These are phyloP conservation scores for Cynanchum wilfordii DNA, from an alignment of 257 asterid genomes.

Conservation along the genomic window DNA sequence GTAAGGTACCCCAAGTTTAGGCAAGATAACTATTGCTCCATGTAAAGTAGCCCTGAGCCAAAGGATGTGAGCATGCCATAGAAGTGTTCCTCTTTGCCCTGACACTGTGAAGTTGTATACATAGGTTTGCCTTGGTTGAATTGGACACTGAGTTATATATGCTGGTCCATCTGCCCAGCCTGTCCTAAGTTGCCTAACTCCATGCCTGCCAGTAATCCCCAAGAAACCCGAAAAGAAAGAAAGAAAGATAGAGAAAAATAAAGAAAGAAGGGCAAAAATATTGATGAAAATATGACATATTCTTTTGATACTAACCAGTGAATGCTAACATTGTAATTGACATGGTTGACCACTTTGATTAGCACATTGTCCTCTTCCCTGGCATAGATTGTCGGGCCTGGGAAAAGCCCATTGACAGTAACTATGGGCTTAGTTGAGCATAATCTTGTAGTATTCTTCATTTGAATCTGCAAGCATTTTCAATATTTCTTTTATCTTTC, in stretches of 20 bases:
- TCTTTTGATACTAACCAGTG: conserved; percentile 37
- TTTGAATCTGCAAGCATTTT: conserved; percentile 36
- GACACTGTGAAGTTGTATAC: conserved; percentile 31
- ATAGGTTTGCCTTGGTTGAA: conserved; percentile 29
- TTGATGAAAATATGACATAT: not conserved
- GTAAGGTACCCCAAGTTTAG: conserved; percentile 27
- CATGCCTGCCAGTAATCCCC: conserved; percentile 28
- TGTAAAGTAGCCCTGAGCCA: conserved; percentile 45
- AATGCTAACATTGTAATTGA: conserved; percentile 45
- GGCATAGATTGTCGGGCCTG: conserved; percentile 57
- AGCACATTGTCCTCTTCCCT: conserved; percentile 56
- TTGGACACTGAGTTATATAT: conserved; percentile 37
- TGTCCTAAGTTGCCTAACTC: conserved; percentile 29
- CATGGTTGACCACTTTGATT: conserved; percentile 49
- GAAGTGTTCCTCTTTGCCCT: conserved; percentile 37
- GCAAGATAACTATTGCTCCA: conserved; percentile 34
- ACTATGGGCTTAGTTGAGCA: conserved; percentile 53
- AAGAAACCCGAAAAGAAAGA: not conserved
- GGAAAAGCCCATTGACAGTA: conserved; percentile 54
- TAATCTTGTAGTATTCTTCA: conserved; percentile 29
- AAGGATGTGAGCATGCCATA: conserved; percentile 43
- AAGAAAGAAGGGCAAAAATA: not conserved
- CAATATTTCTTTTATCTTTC: not conserved
- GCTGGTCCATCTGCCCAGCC: conserved; percentile 50
- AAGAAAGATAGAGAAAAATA: not conserved